Evolutionary conservation across 2,329 filamentous ascomycete species (phyloP).

Genomic region (Mariannaea sp.): DNA sequence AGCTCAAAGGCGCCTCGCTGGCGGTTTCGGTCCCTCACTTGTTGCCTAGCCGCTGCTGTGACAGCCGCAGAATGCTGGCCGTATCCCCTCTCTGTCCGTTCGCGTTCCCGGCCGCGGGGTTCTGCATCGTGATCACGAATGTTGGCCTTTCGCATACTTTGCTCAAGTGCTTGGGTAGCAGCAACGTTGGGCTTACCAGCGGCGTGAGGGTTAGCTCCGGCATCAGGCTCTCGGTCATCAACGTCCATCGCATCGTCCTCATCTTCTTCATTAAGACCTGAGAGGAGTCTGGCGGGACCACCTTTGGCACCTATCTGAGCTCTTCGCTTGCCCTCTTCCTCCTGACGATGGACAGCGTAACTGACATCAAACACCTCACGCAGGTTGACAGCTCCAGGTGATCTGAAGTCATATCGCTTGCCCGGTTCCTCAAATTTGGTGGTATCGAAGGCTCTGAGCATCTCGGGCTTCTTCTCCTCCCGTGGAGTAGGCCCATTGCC

Average conservation of each 20-base stretch:
- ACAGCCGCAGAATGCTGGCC: conserved; percentile 87
- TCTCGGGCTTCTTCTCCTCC: conserved; percentile 60
- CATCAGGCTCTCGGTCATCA: conserved; percentile 59
- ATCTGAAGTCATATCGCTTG: conserved; percentile 87
- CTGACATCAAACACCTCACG: conserved; percentile 97
- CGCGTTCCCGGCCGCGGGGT: conserved; percentile 42
- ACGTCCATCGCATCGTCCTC: conserved; percentile 67
- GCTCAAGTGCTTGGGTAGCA: conserved; percentile 73
- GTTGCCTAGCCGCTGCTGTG: conserved; percentile 80
- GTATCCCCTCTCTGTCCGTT: conserved; percentile 68
- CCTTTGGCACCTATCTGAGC: conserved; percentile 79
- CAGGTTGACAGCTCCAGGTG: conserved; percentile 90
- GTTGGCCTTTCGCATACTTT: conserved; percentile 83
- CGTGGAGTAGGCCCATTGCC: conserved; percentile 62
- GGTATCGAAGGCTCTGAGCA: conserved; percentile 61
- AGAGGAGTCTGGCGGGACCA: conserved; percentile 61
- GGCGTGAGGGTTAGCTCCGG: conserved; percentile 48
- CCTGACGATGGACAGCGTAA: conserved; percentile 96
- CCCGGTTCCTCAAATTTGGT: conserved; percentile 60
- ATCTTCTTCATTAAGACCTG: conserved; percentile 71
- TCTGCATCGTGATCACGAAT: conserved; percentile 58
- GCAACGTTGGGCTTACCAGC: conserved; percentile 9
- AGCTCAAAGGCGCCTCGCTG: conserved; percentile 89
- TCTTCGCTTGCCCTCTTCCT: conserved; percentile 90
- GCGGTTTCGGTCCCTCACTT: conserved; percentile 69